Evolutionary conservation across 768 basidiomycete species (phyloP), one percentile per base, ranked within the genome.

Genomic region (Dentipellis sp.): DNA sequence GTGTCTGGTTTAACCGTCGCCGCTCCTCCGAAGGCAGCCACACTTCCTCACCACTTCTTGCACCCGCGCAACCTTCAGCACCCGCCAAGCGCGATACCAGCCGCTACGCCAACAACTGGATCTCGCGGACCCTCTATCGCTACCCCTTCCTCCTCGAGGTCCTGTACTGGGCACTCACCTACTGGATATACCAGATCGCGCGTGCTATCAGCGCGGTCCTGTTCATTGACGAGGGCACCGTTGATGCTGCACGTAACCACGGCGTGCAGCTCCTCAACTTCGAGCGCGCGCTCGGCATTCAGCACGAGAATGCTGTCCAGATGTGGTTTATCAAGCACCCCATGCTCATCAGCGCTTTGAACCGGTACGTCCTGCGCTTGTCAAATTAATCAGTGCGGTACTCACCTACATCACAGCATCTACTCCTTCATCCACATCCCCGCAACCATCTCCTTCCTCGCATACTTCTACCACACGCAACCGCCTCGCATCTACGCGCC

Each of bases 401-500:
- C 29, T 29, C 29, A 29, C 29, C 29, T 29, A 6, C 29, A 6
- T 1, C 52, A 12, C 55, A 56, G 50, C 37, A 38, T 57, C 42
- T 57, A 57, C 34, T 57, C 56, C 5, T 57, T 48, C 52, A 50
- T 57, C 52, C 56, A 57, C 52, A 53, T 57, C 29, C 56, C 56
- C 16, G 56, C 56, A 5, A 57, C 56, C 29, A 57, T 57, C 45
- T 34, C 45, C 17, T 57, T 57, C 51, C 42, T 57, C 8, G 56
- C 45, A 2, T 57, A 53, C 50, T 57, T 57, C 29, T 57, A 53
- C 29, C 21, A 48, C 42, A 36, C 51, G 1, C 52, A 52, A 35
- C 42, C 50, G 2, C 49, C 46, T 16, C 52, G 45, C 42, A 17
- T 57, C 14, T 57, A 53, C 46, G 52, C 52, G 22, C 52, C 52